These are phyloP conservation scores for Teratosphaeria gauchensis DNA, from an alignment of 2,329 filamentous ascomycete species.

Conservation along the genomic window DNA sequence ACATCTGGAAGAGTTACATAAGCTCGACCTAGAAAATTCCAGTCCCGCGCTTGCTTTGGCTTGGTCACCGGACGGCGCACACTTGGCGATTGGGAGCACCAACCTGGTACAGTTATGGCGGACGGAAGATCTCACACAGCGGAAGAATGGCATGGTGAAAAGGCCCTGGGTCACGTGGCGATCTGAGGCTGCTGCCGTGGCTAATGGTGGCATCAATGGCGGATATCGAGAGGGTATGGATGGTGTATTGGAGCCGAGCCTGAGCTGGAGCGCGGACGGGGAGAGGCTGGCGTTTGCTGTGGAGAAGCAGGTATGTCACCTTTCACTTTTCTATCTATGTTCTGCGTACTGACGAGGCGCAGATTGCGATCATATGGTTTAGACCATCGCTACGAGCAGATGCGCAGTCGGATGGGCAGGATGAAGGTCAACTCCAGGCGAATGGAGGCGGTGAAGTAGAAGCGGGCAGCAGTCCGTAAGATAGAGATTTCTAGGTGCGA, in stretches of 20 bases:
- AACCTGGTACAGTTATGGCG: constrained; percentile 38
- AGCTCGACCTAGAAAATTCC: constrained; percentile 13
- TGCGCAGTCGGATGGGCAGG: background rate
- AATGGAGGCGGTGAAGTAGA: background rate
- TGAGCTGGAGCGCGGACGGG: constrained; percentile 46
- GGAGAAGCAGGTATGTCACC: constrained; percentile 34
- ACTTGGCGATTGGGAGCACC: constrained; percentile 35
- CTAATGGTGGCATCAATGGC: constrained; percentile 7
- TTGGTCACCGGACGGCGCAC: constrained; percentile 34
- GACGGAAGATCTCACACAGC: constrained; percentile 10
- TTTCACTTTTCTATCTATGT: background rate
- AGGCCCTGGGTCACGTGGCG: constrained; percentile 20
- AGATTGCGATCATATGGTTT: constrained; percentile 9
- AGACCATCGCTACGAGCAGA: constrained; percentile 5
- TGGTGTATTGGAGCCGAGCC: constrained; percentile 19
- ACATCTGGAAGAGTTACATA: constrained; percentile 8
- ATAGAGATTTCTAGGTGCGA: background rate
- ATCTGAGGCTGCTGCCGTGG: constrained; percentile 9
- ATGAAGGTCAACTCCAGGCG: background rate
- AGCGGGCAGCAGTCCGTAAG: background rate
- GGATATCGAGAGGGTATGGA: constrained; percentile 11
- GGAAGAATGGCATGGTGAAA: constrained; percentile 7
- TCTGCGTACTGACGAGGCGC: background rate
- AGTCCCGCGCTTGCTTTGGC: constrained; percentile 31
- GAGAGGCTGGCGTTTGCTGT: constrained; percentile 39